A percentile compares a stretch with the other conserved stretches of the same genome.
These are phyloP conservation scores for Cercospora sesami DNA, from an alignment of 2,329 filamentous ascomycete species.

Conservation along the genomic window DNA sequence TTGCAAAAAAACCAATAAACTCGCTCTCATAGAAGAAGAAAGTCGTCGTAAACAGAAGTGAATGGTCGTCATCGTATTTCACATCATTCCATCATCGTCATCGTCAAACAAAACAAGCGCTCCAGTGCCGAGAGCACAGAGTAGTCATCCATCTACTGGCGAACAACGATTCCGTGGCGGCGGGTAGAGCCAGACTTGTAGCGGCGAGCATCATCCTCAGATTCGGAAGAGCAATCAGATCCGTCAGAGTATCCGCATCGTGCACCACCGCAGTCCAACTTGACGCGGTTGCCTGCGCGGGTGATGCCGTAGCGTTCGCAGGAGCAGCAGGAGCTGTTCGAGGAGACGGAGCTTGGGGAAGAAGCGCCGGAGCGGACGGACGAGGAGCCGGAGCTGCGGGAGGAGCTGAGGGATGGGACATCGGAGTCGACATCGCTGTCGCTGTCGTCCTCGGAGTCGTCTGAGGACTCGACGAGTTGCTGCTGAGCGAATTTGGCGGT, in stretches of 20 bases:
- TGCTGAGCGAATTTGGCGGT: constrained; percentile 59
- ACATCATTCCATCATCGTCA: not conserved
- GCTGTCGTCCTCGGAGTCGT: constrained; percentile 63
- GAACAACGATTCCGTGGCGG: constrained; percentile 50
- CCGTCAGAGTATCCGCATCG: constrained; percentile 79
- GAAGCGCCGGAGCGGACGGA: constrained; percentile 13
- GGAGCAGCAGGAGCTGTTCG: constrained; percentile 65
- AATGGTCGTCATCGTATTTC: not conserved
- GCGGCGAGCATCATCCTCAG: constrained; percentile 50
- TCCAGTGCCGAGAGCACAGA: constrained; percentile 7
- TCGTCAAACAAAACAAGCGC: constrained; percentile 4
- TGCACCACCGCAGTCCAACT: constrained; percentile 89
- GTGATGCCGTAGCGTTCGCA: constrained; percentile 98
- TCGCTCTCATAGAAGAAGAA: constrained; percentile 2
- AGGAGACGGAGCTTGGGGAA: constrained; percentile 56
- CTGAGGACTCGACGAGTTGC: constrained; percentile 61
- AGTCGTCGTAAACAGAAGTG: not conserved
- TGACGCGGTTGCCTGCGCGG: constrained; percentile 82
- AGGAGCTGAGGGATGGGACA: constrained; percentile 61
- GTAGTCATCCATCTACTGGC: constrained; percentile 24
- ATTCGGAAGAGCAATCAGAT: constrained; percentile 68
- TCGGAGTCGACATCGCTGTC: constrained; percentile 47
- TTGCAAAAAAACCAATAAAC: constrained; percentile 2
- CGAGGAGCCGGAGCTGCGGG: constrained; percentile 56
- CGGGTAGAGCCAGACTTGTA: constrained; percentile 41